Evolutionary conservation across 75 land plant species (phyloP).

Genomic region (Picea glauca): DNA sequence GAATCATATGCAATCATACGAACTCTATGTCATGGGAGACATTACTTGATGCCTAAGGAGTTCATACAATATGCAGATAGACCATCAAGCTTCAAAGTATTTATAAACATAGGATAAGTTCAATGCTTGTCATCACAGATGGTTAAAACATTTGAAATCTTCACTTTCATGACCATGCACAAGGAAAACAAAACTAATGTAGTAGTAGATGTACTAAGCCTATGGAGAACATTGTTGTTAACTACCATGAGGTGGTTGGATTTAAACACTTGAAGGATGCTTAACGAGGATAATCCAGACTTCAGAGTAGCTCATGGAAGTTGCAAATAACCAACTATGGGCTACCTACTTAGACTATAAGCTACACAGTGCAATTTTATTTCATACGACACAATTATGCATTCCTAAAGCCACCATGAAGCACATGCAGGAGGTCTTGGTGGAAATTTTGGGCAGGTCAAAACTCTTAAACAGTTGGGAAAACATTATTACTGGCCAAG

Average conservation of each 20-base stretch:
- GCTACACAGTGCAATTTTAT: too few relatives aligned
- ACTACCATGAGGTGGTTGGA: not conserved
- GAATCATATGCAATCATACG: not conserved
- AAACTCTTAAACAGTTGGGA: too few relatives aligned
- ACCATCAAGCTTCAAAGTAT: slow-evolving; percentile 9
- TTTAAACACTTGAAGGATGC: too few relatives aligned
- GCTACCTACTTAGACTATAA: too few relatives aligned
- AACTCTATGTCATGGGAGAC: not conserved
- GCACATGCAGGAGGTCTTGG: too few relatives aligned
- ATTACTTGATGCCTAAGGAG: slow-evolving; percentile 1
- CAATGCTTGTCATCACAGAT: not conserved
- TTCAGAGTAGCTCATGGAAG: too few relatives aligned
- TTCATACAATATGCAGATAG: slow-evolving; percentile 2
- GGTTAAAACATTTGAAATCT: not conserved
- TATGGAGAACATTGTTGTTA: not conserved
- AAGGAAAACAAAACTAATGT: not conserved
- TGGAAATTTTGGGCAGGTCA: too few relatives aligned
- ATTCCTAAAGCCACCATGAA: too few relatives aligned
- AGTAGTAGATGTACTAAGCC: not conserved
- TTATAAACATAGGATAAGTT: not conserved
- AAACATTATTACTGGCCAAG: too few relatives aligned
- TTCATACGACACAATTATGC: too few relatives aligned
- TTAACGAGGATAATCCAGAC: too few relatives aligned
- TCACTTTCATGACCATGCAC: not conserved
- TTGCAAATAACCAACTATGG: too few relatives aligned